These are phyloP conservation scores for Sisymbrium irio DNA, from an alignment of 345 rosid species.

Conservation along the genomic window DNA sequence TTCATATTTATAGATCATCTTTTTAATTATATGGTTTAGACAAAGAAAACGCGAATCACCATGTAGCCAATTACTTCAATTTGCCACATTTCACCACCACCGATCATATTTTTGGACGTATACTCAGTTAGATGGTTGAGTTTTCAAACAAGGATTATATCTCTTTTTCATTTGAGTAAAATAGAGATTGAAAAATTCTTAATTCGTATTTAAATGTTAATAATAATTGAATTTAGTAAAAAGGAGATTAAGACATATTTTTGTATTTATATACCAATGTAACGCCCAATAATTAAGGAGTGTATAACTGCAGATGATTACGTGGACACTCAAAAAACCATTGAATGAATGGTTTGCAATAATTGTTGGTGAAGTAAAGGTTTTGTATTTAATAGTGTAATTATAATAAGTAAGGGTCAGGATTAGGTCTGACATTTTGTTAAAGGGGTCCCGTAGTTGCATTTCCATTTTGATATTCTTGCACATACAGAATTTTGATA, in stretches of 20 bases:
- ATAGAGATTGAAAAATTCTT: too few relatives aligned
- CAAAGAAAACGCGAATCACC: too few relatives aligned
- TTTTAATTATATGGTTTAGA: too few relatives aligned
- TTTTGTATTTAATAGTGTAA: conserved; percentile 22
- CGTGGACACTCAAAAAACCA: conserved; percentile 18
- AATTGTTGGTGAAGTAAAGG: conserved; percentile 29
- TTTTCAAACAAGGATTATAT: too few relatives aligned
- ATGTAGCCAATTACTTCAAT: too few relatives aligned
- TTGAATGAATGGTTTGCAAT: conserved; percentile 7
- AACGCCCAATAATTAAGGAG: not conserved
- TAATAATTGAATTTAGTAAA: too few relatives aligned
- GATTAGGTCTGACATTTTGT: conserved; percentile 30
- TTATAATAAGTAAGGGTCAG: conserved; percentile 1
- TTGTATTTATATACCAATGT: not conserved
- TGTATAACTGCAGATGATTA: conserved; percentile 19
- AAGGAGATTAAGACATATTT: conserved; percentile 14
- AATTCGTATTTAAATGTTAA: too few relatives aligned
- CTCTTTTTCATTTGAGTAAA: too few relatives aligned
- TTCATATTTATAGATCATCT: too few relatives aligned
- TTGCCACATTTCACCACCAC: too few relatives aligned
- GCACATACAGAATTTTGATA: not conserved
- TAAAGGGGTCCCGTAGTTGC: conserved; percentile 15
- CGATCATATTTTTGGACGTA: too few relatives aligned
- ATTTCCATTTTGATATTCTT: not conserved
- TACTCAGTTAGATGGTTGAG: too few relatives aligned